Percentiles rank a stretch among this genome's conserved stretches.
These are phyloP conservation scores for Polygonum maritimum DNA, from an alignment of 148 eudicot genomes.

Conservation along the genomic window DNA sequence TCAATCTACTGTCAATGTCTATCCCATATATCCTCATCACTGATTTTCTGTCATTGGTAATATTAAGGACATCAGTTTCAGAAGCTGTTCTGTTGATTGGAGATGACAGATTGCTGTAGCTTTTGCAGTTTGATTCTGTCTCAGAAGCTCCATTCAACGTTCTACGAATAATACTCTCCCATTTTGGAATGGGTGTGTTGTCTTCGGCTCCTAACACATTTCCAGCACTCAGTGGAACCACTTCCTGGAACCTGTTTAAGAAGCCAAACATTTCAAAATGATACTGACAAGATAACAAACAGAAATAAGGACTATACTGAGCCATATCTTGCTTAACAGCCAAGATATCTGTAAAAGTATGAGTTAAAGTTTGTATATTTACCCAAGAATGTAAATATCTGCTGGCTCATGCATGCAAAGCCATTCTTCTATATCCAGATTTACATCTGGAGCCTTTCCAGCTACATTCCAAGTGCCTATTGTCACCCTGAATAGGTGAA, in stretches of 20 bases:
- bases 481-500: conserved; percentile 33
- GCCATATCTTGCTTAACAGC: too few species aligned
- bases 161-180: conserved; percentile 67
- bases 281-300: neutral
- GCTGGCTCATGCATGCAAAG: conserved; percentile 69
- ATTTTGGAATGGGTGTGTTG: conserved; percentile 60
- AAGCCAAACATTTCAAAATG: neutral
- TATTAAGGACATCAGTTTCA: conserved; percentile 26
- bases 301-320: too few species aligned
- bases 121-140: conserved; percentile 34
- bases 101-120: conserved; percentile 73
- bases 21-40: conserved; percentile 41
- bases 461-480: conserved; percentile 94
- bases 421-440: conserved; percentile 84
- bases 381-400: conserved; percentile 87
- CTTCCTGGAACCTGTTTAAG: conserved; percentile 73
- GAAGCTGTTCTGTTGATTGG: conserved; percentile 47
- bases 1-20: conserved; percentile 45
- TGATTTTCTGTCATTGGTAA: conserved; percentile 26
- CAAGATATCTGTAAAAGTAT: too few species aligned
- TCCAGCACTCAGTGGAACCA: conserved; percentile 85
- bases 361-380: conserved; percentile 4
- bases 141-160: conserved; percentile 53
- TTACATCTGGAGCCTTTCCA: conserved; percentile 54
- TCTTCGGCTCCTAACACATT: conserved; percentile 84